Conservation (phyloP, 2,329 filamentous ascomycete species). For the Scedosporium dehoogii region DNA sequence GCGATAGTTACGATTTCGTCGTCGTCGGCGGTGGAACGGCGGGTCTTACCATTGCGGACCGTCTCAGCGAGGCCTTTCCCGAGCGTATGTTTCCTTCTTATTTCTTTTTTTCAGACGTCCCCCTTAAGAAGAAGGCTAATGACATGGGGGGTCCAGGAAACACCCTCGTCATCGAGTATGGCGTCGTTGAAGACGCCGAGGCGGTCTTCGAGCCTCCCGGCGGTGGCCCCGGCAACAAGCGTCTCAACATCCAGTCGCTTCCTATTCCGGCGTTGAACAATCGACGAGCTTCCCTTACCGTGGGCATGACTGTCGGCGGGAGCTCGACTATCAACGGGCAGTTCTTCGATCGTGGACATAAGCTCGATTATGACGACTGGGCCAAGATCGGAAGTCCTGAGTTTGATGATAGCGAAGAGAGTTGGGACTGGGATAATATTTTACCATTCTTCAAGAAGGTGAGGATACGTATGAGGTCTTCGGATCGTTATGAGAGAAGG, state of each 20-base stretch:
- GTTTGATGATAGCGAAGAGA: slow-evolving; percentile 12
- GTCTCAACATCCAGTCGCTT: slow-evolving; percentile 15
- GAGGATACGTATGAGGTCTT: background rate
- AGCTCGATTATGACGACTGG: slow-evolving; percentile 26
- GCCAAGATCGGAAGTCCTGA: slow-evolving; percentile 17
- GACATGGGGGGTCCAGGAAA: slow-evolving; percentile 7
- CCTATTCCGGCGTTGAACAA: slow-evolving; percentile 17
- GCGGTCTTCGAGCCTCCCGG: slow-evolving; percentile 18
- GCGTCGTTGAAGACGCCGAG: slow-evolving; percentile 13
- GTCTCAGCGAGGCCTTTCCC: slow-evolving; percentile 30
- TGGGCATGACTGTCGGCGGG: slow-evolving; percentile 25
- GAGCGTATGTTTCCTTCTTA: background rate
- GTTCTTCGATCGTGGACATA: slow-evolving; percentile 26
- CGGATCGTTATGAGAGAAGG: background rate
- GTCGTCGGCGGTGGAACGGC: slow-evolving; percentile 53
- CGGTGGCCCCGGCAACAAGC: slow-evolving; percentile 12
- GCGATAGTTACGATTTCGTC: slow-evolving; percentile 43
- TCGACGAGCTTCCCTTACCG: slow-evolving; percentile 15
- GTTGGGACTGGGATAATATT: slow-evolving; percentile 25
- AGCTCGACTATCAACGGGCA: slow-evolving; percentile 26
- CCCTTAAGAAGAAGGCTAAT: background rate
- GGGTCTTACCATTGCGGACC: slow-evolving; percentile 50
- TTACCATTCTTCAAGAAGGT: slow-evolving; percentile 26
- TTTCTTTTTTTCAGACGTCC: background rate
- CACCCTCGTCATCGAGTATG: slow-evolving; percentile 13